Evolutionary conservation across 352 stramenopile genomes (phyloP).

Genomic region (Pythium pyrilobum): DNA sequence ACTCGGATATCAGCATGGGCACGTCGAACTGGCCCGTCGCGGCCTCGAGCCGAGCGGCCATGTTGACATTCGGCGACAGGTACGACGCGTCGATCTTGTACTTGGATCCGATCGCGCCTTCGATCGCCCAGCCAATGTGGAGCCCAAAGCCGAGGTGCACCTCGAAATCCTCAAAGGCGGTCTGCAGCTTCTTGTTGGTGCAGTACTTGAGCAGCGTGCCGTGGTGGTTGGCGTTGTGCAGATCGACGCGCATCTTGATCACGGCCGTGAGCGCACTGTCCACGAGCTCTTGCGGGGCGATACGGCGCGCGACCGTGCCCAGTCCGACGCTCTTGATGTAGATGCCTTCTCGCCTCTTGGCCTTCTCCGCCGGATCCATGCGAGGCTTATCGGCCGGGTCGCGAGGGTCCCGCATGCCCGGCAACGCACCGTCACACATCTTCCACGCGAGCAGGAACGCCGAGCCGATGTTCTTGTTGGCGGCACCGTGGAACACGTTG

Average conservation of each 20-base stretch:
- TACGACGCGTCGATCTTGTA: constrained; percentile 99
- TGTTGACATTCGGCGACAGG: constrained; percentile 97
- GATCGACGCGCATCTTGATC: constrained; percentile 95
- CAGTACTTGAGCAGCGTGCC: constrained; percentile 80
- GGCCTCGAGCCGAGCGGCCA: constrained; percentile 94
- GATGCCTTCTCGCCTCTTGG: constrained; percentile 55
- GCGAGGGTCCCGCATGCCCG: constrained; percentile 77
- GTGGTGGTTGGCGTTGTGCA: constrained; percentile 91
- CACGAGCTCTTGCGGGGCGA: constrained; percentile 79
- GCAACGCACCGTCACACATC: constrained; percentile 89
- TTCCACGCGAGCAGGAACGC: constrained; percentile 95
- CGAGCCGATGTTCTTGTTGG: constrained; percentile 96
- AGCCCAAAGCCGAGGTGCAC: constrained; percentile 96
- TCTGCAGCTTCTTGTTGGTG: constrained; percentile 72
- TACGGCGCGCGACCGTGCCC: constrained; percentile 31
- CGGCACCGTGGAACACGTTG: constrained; percentile 91
- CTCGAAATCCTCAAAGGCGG: constrained; percentile 88
- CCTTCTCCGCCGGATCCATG: constrained; percentile 62
- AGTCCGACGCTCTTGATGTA: constrained; percentile 53
- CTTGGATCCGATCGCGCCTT: constrained; percentile 95
- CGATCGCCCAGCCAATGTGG: constrained; percentile 98
- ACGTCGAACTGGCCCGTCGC: constrained; percentile 95
- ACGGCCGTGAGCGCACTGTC: constrained; percentile 95
- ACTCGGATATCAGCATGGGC: constrained; percentile 92
- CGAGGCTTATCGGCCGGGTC: constrained; percentile 67